Percentiles rank a stretch among this genome's conserved stretches.
These are phyloP conservation scores for Lachancea meyersii DNA, from an alignment of 805 yeast species.

Conservation along the genomic window DNA sequence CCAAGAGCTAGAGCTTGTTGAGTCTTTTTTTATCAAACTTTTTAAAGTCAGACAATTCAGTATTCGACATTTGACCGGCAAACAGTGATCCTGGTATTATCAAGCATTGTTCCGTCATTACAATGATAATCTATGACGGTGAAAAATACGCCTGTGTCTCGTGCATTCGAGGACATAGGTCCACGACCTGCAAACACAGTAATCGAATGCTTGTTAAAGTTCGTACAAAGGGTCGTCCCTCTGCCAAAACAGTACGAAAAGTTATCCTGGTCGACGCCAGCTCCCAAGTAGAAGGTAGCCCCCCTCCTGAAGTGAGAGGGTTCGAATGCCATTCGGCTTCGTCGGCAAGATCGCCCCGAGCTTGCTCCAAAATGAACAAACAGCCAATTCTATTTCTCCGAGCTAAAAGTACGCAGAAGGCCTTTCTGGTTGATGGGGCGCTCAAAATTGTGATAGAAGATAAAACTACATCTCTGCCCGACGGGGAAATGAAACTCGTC, in stretches of 20 bases:
- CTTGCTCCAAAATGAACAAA: conserved; percentile 17
- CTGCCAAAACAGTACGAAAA: conserved; percentile 39
- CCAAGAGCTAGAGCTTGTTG: too few species aligned
- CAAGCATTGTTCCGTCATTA: too few species aligned
- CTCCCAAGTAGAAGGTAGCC: conserved; percentile 17
- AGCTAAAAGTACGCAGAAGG: conserved; percentile 25
- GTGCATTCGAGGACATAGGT: conserved; percentile 90
- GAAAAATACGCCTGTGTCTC: conserved; percentile 77
- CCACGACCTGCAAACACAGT: conserved; percentile 79
- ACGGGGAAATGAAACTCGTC: conserved; percentile 14
- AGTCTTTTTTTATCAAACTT: too few species aligned
- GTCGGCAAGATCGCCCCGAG: neutral
- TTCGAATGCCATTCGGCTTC: conserved; percentile 9
- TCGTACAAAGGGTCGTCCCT: conserved; percentile 84
- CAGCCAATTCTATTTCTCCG: conserved; percentile 29
- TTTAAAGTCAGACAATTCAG: too few species aligned
- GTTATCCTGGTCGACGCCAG: conserved; percentile 29
- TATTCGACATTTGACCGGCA: too few species aligned
- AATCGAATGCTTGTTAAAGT: conserved; percentile 78
- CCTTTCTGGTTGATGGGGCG: conserved; percentile 26
- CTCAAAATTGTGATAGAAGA: conserved; percentile 23
- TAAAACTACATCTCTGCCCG: neutral
- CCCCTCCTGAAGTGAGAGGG: conserved; percentile 8
- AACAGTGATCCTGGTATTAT: too few species aligned
- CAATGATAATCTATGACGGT: conserved; percentile 73